Evolutionary conservation across 208 protist genomes (phyloP).

Genomic region (Crithidia bombi): DNA sequence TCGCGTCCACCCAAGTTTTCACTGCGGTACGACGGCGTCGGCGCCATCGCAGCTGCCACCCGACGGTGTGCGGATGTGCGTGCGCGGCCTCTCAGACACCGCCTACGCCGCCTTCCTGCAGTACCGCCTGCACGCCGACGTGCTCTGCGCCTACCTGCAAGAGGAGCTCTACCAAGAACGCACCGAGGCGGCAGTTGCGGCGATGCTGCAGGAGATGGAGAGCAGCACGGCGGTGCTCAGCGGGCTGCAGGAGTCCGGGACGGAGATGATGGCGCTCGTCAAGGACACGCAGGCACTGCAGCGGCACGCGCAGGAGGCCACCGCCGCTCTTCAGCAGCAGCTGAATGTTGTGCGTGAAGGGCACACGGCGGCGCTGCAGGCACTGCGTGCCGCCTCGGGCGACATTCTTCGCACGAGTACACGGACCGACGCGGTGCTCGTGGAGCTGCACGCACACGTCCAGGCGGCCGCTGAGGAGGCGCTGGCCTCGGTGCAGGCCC

Average conservation of each 20-base stretch:
- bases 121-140: constrained; percentile 85
- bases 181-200: constrained; percentile 71
- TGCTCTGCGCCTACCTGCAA: constrained; percentile 82
- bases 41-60: constrained; percentile 8
- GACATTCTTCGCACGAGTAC: constrained; percentile 33
- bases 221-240: constrained; percentile 40
- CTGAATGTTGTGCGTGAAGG: constrained; percentile 41
- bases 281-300: constrained; percentile 34
- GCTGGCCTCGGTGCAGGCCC: constrained; percentile 34
- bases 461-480: constrained; percentile 33
- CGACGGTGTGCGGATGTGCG: constrained; percentile 38
- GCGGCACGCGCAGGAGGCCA: constrained; percentile 37
- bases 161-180: constrained; percentile 89
- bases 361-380: constrained; percentile 43
- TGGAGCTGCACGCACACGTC: constrained; percentile 35
- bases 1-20: constrained; percentile 39
- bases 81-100: constrained; percentile 59
- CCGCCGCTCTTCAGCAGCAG: constrained; percentile 39
- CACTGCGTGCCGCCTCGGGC: constrained; percentile 22
- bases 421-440: constrained; percentile 31
- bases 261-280: constrained; percentile 32
- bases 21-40: constrained; percentile 21
- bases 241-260: constrained; percentile 39
- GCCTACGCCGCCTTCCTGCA: constrained; percentile 81
- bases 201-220: constrained; percentile 48